Evolutionary conservation across 108 stramenopile genomes (phyloP).

Genomic region (Parietichytrium sp.): DNA sequence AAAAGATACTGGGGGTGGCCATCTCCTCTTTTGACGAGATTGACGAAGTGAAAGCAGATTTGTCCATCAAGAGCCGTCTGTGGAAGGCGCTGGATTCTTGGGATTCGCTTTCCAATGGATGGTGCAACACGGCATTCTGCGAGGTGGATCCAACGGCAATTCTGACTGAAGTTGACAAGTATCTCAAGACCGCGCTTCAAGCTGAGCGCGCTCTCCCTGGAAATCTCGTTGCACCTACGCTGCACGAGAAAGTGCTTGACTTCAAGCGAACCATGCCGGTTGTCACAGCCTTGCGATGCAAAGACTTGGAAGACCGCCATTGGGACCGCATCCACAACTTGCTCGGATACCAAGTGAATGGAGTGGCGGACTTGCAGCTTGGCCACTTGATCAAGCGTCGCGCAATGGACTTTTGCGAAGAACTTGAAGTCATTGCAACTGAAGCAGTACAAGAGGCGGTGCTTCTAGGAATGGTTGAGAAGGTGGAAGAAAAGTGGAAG

Average conservation of each 20-base stretch:
- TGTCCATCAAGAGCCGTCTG: constrained; percentile 47
- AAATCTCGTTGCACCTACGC: constrained; percentile 42
- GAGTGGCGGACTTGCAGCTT: background rate
- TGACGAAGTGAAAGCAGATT: constrained; percentile 51
- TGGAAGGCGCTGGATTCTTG: constrained; percentile 47
- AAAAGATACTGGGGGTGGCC: background rate
- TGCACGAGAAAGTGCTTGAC: constrained; percentile 46
- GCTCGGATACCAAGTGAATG: constrained; percentile 25
- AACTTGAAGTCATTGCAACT: constrained; percentile 39
- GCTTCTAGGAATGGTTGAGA: constrained; percentile 31
- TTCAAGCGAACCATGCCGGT: constrained; percentile 51
- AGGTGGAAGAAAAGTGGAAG: constrained; percentile 49
- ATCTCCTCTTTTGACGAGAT: background rate
- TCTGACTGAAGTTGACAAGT: constrained; percentile 47
- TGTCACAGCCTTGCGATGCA: constrained; percentile 47
- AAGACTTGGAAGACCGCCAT: constrained; percentile 43
- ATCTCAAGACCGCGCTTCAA: constrained; percentile 43
- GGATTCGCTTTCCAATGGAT: constrained; percentile 14
- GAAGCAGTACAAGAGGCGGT: constrained; percentile 54
- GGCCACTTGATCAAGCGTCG: background rate
- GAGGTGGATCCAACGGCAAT: constrained; percentile 48
- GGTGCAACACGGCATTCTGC: constrained; percentile 41
- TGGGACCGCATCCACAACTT: constrained; percentile 45
- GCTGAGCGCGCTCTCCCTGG: constrained; percentile 45
- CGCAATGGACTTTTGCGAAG: constrained; percentile 43